Evolutionary conservation across 2,329 filamentous ascomycete genomes (phyloP).

Genomic region (Verticillium longisporum): DNA sequence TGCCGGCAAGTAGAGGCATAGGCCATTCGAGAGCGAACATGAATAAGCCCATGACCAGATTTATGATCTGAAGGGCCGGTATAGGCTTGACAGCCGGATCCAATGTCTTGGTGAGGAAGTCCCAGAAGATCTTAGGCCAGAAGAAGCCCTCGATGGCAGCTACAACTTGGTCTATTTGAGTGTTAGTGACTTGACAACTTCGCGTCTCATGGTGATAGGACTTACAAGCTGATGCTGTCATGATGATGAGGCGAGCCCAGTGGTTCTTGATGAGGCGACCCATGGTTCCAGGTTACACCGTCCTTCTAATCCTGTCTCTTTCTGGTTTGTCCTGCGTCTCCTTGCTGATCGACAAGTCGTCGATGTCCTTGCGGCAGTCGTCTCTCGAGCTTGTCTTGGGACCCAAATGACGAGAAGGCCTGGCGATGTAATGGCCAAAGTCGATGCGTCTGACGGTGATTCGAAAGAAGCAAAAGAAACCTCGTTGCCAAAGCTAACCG

Average conservation of each 20-base stretch:
- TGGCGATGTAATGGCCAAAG: background rate
- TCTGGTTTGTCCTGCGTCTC: background rate
- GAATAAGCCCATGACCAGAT: constrained; percentile 72
- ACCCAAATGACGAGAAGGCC: background rate
- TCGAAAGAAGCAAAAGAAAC: background rate
- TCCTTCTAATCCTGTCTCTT: constrained; percentile 6
- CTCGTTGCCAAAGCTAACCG: background rate
- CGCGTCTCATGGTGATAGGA: constrained; percentile 8
- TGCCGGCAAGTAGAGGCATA: constrained; percentile 67
- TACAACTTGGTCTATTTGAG: constrained; percentile 67
- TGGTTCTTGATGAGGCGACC: constrained; percentile 99
- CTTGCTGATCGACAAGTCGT: background rate
- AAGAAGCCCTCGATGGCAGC: constrained; percentile 85
- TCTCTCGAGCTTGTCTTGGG: background rate
- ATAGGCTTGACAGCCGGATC: constrained; percentile 79
- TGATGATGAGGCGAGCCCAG: constrained; percentile 89
- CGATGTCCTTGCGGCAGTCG: background rate
- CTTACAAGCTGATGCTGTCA: constrained; percentile 75
- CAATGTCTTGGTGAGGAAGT: constrained; percentile 87
- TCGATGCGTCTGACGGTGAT: background rate
- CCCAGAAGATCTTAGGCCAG: constrained; percentile 99
- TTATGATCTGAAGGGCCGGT: constrained; percentile 86
- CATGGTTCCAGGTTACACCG: constrained; percentile 48
- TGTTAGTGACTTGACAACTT: constrained; percentile 16
- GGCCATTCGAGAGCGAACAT: constrained; percentile 91